These are phyloP conservation scores for Penicillium frequentans DNA, from an alignment of 2,329 filamentous ascomycete genomes.

Conservation along the genomic window DNA sequence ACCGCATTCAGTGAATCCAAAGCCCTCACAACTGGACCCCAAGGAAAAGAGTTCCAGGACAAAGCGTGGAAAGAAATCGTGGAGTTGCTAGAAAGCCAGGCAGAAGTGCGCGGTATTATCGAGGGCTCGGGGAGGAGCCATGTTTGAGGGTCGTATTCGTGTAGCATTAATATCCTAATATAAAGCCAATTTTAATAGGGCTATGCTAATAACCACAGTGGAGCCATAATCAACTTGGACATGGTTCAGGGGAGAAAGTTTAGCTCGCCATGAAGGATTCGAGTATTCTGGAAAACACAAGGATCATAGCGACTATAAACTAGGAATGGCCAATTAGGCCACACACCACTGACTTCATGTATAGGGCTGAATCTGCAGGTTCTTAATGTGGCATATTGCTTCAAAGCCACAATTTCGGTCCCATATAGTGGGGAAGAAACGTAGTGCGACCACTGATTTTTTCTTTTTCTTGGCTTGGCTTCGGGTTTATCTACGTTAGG, in stretches of 20 bases:
- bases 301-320: neutral
- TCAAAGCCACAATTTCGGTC: neutral
- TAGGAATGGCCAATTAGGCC: neutral
- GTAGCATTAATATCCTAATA: neutral
- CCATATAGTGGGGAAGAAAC: neutral
- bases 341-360: neutral
- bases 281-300: neutral
- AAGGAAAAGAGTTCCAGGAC: conserved; percentile 38
- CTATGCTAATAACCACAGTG: neutral
- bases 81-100: conserved; percentile 30
- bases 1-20: conserved; percentile 32
- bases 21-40: conserved; percentile 31
- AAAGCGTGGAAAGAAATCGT: conserved; percentile 45
- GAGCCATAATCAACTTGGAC: neutral
- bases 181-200: neutral
- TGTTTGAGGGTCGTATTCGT: neutral
- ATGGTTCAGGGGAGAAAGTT: neutral
- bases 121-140: neutral
- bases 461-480: conserved; percentile 7
- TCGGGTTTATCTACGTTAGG: conserved; percentile 10
- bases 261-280: neutral
- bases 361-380: neutral
- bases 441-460: neutral
- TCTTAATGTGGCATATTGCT: neutral
- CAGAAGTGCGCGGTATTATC: conserved; percentile 16